Conservation (phyloP, 148 eudicot species). For the Selenicereus undatus region DNA sequence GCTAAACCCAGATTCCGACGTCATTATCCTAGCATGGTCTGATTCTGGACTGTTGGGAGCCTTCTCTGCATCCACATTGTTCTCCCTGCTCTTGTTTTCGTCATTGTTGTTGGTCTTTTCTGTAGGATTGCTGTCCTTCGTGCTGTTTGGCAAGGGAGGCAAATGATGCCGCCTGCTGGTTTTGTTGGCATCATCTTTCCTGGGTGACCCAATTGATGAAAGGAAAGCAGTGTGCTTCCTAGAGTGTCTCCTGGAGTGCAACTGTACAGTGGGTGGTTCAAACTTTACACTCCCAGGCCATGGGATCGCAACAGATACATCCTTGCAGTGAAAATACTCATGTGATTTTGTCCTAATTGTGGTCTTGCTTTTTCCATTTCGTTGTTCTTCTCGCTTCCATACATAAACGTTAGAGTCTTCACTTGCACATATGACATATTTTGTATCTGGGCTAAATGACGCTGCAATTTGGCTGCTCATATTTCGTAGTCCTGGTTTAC, state of each 20-base stretch:
- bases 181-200: slow-evolving; percentile 36
- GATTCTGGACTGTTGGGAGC: slow-evolving; percentile 28
- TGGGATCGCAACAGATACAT: slow-evolving; percentile 72
- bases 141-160: slow-evolving; percentile 51
- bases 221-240: neutral
- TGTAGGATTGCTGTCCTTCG: slow-evolving; percentile 9
- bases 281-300: slow-evolving; percentile 69
- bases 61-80: neutral
- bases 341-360: slow-evolving; percentile 34
- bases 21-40: slow-evolving; percentile 36
- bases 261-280: slow-evolving; percentile 62
- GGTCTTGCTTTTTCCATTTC: slow-evolving; percentile 42
- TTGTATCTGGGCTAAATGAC: slow-evolving; percentile 60
- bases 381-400: slow-evolving; percentile 72
- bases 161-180: slow-evolving; percentile 26
- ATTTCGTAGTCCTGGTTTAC: slow-evolving; percentile 63
- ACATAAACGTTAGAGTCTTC: slow-evolving; percentile 89
- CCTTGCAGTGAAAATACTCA: slow-evolving; percentile 72
- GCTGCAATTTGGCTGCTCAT: slow-evolving; percentile 95
- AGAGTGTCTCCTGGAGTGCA: slow-evolving; percentile 52
- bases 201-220: slow-evolving; percentile 33
- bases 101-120: slow-evolving; percentile 19
- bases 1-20: slow-evolving; percentile 48
- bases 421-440: slow-evolving; percentile 71
- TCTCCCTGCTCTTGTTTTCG: neutral